These are phyloP conservation scores for Malbranchea cinnamomea DNA, from an alignment of 2,329 filamentous ascomycete genomes.

Conservation along the genomic window DNA sequence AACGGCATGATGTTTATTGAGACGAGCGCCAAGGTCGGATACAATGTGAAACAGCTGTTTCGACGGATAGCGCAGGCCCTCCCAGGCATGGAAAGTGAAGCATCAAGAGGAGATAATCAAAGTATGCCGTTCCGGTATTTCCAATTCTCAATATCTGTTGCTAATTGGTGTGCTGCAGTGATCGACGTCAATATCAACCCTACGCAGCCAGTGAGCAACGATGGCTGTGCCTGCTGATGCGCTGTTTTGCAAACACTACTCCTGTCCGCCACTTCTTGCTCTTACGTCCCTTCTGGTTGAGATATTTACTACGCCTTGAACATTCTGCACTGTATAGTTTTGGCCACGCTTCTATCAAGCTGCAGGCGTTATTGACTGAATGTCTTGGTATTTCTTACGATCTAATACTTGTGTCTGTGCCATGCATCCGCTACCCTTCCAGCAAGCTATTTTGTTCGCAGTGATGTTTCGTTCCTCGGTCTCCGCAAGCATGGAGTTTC, in stretches of 20 bases:
- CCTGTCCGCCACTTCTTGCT: not conserved
- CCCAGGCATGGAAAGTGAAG: constrained; percentile 90
- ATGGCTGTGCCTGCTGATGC: constrained; percentile 53
- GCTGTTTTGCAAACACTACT: constrained; percentile 7
- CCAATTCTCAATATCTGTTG: constrained; percentile 1
- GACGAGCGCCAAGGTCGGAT: constrained; percentile 91
- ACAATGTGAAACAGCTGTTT: constrained; percentile 96
- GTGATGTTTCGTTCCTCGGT: too few species aligned
- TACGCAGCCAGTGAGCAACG: constrained; percentile 50
- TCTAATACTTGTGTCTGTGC: too few species aligned
- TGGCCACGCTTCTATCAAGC: too few species aligned
- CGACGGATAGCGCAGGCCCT: constrained; percentile 95
- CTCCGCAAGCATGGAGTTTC: too few species aligned
- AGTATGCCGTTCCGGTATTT: constrained; percentile 43
- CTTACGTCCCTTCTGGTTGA: not conserved
- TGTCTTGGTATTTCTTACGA: too few species aligned
- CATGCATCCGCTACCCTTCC: too few species aligned
- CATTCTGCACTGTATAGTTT: too few species aligned
- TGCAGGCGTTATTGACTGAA: too few species aligned
- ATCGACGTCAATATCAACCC: constrained; percentile 83
- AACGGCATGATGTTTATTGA: constrained; percentile 98
- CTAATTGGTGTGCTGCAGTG: constrained; percentile 39
- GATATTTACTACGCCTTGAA: too few species aligned
- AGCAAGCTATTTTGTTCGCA: too few species aligned
- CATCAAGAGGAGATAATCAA: constrained; percentile 61